Percentiles rank a stretch among this genome's conserved stretches.
Evolutionary conservation across 2,329 filamentous ascomycete species (phyloP).

Genomic region (Lomentospora prolificans): DNA sequence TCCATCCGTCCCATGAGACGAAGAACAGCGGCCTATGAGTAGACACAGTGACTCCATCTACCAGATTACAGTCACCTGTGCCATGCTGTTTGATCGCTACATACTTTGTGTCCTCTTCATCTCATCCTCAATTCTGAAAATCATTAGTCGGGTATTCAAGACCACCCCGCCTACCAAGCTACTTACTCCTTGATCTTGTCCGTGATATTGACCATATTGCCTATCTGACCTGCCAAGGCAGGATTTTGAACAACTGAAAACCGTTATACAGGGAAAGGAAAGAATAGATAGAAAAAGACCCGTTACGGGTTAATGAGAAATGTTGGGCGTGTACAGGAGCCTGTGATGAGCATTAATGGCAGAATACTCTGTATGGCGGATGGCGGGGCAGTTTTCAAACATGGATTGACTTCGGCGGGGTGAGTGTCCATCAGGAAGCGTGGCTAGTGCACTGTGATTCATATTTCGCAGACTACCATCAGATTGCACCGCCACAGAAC

Average conservation of each 20-base stretch:
- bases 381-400: conserved; percentile 2
- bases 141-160: conserved; percentile 12
- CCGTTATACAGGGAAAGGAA: background rate
- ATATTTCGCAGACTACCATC: background rate
- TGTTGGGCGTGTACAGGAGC: background rate
- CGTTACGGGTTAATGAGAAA: background rate
- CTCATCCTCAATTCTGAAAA: conserved; percentile 93
- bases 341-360: background rate
- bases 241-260: background rate
- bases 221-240: conserved; percentile 9
- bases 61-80: too few relatives aligned
- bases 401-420: background rate
- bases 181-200: conserved; percentile 98
- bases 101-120: conserved; percentile 98
- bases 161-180: background rate
- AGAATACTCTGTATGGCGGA: background rate
- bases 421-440: background rate
- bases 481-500: background rate
- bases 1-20: background rate
- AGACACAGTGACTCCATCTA: too few relatives aligned
- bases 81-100: conserved; percentile 17
- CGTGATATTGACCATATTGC: conserved; percentile 94
- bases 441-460: background rate
- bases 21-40: too few relatives aligned
- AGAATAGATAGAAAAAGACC: background rate